These are phyloP conservation scores for Psophocarpus tetragonolobus DNA, from an alignment of 306 rosid genomes.

Conservation along the genomic window DNA sequence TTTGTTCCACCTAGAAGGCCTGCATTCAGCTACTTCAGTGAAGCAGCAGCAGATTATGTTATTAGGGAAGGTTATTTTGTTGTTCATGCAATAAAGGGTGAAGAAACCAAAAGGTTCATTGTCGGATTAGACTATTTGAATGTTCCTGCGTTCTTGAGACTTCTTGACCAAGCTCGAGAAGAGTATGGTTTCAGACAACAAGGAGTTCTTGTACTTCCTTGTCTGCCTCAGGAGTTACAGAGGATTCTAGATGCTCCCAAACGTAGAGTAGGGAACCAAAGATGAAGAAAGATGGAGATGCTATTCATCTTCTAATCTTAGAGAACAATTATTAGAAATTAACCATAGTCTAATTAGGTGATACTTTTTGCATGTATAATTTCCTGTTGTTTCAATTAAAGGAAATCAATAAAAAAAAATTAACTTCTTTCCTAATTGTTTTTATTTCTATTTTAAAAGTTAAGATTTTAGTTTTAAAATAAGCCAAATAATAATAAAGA, in stretches of 20 bases:
- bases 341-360: background rate
- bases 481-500: no score
- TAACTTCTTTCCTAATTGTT: no score
- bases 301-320: background rate
- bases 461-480: no score
- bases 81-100: slow-evolving; percentile 53
- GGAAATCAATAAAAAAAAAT: background rate
- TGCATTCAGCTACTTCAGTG: slow-evolving; percentile 16
- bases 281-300: background rate
- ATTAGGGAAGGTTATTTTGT: slow-evolving; percentile 36
- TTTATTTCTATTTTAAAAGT: no score
- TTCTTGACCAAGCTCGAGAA: slow-evolving; percentile 56
- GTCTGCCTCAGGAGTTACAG: slow-evolving; percentile 54
- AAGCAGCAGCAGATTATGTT: background rate
- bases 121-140: slow-evolving; percentile 48
- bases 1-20: slow-evolving; percentile 38
- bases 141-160: slow-evolving; percentile 54
- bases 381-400: background rate
- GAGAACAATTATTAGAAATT: background rate
- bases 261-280: background rate
- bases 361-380: background rate
- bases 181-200: slow-evolving; percentile 49
- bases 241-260: slow-evolving; percentile 46
- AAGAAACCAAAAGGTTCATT: slow-evolving; percentile 49
- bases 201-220: slow-evolving; percentile 67